These are phyloP conservation scores for Hapsidospora chrysogenum DNA, from an alignment of 495 filamentous ascomycete species.

Conservation along the genomic window DNA sequence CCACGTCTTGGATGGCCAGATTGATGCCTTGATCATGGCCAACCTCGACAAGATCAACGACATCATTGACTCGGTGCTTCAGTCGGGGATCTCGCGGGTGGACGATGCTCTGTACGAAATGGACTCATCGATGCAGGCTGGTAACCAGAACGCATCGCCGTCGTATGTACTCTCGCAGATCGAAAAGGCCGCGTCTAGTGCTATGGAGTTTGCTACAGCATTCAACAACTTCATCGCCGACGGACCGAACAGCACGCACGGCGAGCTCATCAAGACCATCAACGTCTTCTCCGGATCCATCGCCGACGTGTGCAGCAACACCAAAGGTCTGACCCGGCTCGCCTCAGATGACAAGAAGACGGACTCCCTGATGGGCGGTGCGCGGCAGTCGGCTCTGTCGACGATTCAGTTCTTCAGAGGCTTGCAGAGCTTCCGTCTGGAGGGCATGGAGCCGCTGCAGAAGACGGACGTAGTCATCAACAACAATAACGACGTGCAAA, in stretches of 20 bases:
- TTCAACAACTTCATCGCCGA: slow-evolving; percentile 98
- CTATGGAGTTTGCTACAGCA: slow-evolving; percentile 89
- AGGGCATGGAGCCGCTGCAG: slow-evolving; percentile 69
- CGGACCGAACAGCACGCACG: slow-evolving; percentile 80
- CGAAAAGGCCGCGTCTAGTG: slow-evolving; percentile 87
- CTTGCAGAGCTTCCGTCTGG: slow-evolving; percentile 82
- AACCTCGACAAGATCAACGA: slow-evolving; percentile 89
- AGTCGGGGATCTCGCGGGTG: slow-evolving; percentile 83
- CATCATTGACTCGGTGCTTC: slow-evolving; percentile 92
- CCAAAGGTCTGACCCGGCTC: slow-evolving; percentile 87
- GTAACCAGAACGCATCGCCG: slow-evolving; percentile 95
- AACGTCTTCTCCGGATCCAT: slow-evolving; percentile 80
- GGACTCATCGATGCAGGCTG: slow-evolving; percentile 93
- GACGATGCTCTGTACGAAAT: slow-evolving; percentile 95
- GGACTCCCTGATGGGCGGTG: slow-evolving; percentile 64
- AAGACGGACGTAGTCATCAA: slow-evolving; percentile 95
- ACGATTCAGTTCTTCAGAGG: slow-evolving; percentile 93
- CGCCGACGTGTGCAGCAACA: slow-evolving; percentile 87
- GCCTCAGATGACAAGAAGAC: slow-evolving; percentile 89
- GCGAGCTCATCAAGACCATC: slow-evolving; percentile 83
- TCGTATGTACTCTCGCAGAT: slow-evolving; percentile 90
- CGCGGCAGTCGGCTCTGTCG: slow-evolving; percentile 69
- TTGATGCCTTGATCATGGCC: slow-evolving; percentile 71
- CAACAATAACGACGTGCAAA: slow-evolving; percentile 85
- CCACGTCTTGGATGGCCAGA: slow-evolving; percentile 69